phyloP scores from a whole-genome alignment of 192 early-diverging fungal species.

The Dissophora ornata region DNA sequence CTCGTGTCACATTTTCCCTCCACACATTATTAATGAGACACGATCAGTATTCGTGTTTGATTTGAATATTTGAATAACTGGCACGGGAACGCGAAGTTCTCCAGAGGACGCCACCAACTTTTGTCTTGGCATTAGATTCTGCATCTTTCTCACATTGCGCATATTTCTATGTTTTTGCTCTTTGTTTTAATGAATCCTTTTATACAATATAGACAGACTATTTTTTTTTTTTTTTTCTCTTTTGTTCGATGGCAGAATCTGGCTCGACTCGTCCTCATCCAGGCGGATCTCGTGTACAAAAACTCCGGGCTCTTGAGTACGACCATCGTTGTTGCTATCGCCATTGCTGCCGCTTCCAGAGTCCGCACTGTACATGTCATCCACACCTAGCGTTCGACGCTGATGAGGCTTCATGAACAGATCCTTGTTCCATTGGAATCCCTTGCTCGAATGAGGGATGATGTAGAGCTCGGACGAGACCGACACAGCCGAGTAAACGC shows the following conservation, averaged over 20 bases:
- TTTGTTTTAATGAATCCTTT: no score
- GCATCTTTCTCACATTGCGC: no score
- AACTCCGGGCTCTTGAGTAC: no score
- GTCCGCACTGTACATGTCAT: constrained; percentile 27
- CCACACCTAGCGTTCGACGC: constrained; percentile 34
- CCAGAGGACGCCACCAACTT: no score
- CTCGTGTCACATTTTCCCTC: no score
- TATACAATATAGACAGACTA: no score
- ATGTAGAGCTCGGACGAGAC: constrained; percentile 41
- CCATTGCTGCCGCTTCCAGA: not conserved
- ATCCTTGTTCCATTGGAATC: constrained; percentile 50
- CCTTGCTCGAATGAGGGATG: constrained; percentile 43
- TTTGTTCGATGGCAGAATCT: constrained; percentile 8
- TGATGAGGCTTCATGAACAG: constrained; percentile 48
- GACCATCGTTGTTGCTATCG: constrained; percentile 3
- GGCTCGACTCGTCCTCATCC: constrained; percentile 21
- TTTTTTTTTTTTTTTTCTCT: not conserved
- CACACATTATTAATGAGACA: no score
- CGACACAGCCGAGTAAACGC: constrained; percentile 39
- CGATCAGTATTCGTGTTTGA: no score
- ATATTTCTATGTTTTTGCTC: no score
- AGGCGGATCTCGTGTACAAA: constrained; percentile 38
- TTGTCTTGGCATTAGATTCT: no score
- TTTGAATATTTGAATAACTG: no score
- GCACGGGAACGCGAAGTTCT: no score